A percentile compares a stretch with the other conserved stretches of the same genome.
phyloP scores from a whole-genome alignment of 176 grass and related monocot species.

The Cymbopogon citratus region DNA sequence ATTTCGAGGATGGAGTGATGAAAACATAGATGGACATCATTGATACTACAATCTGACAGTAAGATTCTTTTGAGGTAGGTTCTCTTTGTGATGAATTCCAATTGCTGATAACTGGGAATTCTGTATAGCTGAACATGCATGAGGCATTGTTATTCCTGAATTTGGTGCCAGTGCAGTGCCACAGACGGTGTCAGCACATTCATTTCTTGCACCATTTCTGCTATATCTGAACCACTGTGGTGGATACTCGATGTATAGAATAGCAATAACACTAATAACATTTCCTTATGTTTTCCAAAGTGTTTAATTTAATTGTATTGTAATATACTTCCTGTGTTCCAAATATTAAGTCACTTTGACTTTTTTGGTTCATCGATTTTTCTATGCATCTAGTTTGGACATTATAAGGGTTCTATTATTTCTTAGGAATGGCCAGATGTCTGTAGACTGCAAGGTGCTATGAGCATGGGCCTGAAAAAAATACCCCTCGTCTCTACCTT shows the following conservation, averaged over 20 bases:
- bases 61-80: background rate
- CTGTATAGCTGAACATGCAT: background rate
- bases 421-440: background rate
- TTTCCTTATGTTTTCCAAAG: background rate
- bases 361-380: too few relatives aligned
- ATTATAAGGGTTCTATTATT: background rate
- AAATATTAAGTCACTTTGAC: too few relatives aligned
- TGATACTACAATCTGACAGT: background rate
- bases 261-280: background rate
- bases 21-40: background rate
- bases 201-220: background rate
- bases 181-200: background rate
- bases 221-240: background rate
- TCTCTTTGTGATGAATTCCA: background rate
- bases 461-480: background rate
- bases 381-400: too few relatives aligned
- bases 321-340: too few relatives aligned
- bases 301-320: background rate
- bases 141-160: background rate
- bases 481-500: background rate
- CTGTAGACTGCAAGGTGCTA: background rate
- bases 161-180: too few relatives aligned
- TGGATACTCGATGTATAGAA: conserved; percentile 21
- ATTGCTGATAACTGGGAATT: background rate
- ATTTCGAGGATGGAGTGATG: background rate